Percentiles rank a stretch among this genome's conserved stretches.
These are phyloP conservation scores for Terana coerulea DNA, from an alignment of 768 basidiomycete genomes.

Conservation along the genomic window DNA sequence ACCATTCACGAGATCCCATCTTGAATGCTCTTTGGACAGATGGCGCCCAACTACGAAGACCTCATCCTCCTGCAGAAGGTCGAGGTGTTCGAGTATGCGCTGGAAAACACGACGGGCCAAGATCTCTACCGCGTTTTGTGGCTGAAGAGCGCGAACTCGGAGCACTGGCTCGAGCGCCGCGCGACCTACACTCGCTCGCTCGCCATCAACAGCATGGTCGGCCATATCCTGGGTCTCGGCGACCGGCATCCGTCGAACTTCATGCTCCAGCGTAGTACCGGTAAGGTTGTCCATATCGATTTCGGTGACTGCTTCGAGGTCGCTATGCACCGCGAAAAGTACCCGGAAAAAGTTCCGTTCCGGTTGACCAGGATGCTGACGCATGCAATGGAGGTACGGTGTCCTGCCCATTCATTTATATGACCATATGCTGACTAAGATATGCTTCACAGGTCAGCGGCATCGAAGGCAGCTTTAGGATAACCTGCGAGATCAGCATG, in stretches of 20 bases:
- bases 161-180: slow-evolving; percentile 96
- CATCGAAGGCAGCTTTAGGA: slow-evolving; percentile 95
- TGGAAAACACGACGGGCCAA: slow-evolving; percentile 98
- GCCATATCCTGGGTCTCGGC: slow-evolving; percentile 95
- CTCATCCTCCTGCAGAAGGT: slow-evolving; percentile 94
- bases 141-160: slow-evolving; percentile 93
- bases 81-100: slow-evolving; percentile 97
- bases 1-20: no score
- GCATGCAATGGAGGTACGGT: slow-evolving; percentile 93
- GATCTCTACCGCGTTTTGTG: slow-evolving; percentile 95
- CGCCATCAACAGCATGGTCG: slow-evolving; percentile 97
- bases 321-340: slow-evolving; percentile 97
- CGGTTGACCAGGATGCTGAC: slow-evolving; percentile 97
- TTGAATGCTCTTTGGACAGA: no score
- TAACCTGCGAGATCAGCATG: slow-evolving; percentile 98
- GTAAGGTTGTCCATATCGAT: slow-evolving; percentile 95
- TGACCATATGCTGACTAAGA: neutral
- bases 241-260: slow-evolving; percentile 97
- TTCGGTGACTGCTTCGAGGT: slow-evolving; percentile 99
- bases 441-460: slow-evolving; percentile 96
- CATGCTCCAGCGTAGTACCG: slow-evolving; percentile 84
- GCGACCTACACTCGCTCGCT: slow-evolving; percentile 95
- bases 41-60: slow-evolving; percentile 98
- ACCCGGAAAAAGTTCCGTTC: slow-evolving; percentile 98
- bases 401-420: neutral